These are phyloP conservation scores for Fraxinus sp. DNA, from an alignment of 305 asterid species.

Conservation along the genomic window DNA sequence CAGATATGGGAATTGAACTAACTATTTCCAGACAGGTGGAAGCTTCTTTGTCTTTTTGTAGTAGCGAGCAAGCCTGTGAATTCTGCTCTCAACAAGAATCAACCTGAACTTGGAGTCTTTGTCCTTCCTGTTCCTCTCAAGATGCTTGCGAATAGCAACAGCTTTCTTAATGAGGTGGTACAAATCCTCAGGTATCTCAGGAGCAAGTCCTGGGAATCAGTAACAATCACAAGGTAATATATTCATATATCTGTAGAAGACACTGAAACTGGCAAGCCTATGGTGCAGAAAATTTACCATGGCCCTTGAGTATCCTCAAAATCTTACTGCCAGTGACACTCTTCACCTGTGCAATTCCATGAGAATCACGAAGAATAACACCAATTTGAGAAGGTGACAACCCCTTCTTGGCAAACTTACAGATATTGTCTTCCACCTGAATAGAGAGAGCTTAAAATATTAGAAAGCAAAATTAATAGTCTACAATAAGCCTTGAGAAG, in stretches of 20 bases:
- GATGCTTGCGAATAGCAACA: conserved; percentile 65
- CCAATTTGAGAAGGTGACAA: conserved; percentile 64
- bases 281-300: conserved; percentile 30
- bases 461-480: neutral
- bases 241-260: neutral
- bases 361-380: conserved; percentile 68
- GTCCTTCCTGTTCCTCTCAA: conserved; percentile 69
- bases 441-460: neutral
- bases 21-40: conserved; percentile 71
- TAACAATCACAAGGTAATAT: neutral
- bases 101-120: conserved; percentile 64
- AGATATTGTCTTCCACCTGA: conserved; percentile 8
- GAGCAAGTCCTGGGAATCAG: conserved; percentile 52
- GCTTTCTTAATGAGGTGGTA: conserved; percentile 67
- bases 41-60: conserved; percentile 69
- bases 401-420: conserved; percentile 44
- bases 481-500: neutral
- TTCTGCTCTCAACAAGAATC: conserved; percentile 66
- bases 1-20: conserved; percentile 20
- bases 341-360: conserved; percentile 41
- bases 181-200: conserved; percentile 64
- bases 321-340: conserved; percentile 60
- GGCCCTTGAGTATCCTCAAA: conserved; percentile 59
- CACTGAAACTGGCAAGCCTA: neutral
- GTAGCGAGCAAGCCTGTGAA: conserved; percentile 67